Evolutionary conservation across 2,329 filamentous ascomycete genomes (phyloP), one percentile per base, ranked within the genome.

Genomic region (Fusarium albosuccineum): DNA sequence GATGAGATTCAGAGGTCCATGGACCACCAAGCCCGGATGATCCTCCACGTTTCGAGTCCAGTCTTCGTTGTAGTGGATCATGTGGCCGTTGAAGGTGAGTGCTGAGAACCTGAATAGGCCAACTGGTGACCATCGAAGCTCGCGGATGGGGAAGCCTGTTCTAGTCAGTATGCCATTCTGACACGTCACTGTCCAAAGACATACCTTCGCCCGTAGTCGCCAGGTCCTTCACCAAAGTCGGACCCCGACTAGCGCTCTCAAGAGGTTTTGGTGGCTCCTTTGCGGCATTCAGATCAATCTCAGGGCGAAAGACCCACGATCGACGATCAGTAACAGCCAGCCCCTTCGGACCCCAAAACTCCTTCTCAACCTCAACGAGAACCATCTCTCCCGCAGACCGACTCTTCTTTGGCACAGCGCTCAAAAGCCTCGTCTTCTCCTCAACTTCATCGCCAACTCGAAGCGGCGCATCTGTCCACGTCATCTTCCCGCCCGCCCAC

Each of bases 1-100:
- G 10, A 92, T 90, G 26, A 95, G 82, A 34, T 91, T 92, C 63
- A 97, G 79, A 2, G 93, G 93, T 0, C 93, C 93, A 70, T 97
- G 94, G 30, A 97, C 92, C 10, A 97, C 86, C 6, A 91, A 78
- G 14, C 88, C 86, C 0, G 86, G 85, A 71, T 96, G 92, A 0
- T 89, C 89, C 76, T 96, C 91, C 8, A 91, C 82, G 6, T 83
- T 80, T 6, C 82, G 82, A 13, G 88, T 87, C 82, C 92, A 95
- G 11, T 82, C 74, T 26, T 86, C 84, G 73, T 94, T 92, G 70
- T 95, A 90, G 77, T 97, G 94, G 56, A 97, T 97, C 68, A 88
- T 89, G 77, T 97, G 94, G 0, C 88, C 92, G 74, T 97, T 97
- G 81, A 94, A 94, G 0, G 92, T 97, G 40, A 97, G 81, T 0